Evolutionary conservation across 2,329 filamentous ascomycete genomes (phyloP).

Genomic region (Diaporthe sp.): DNA sequence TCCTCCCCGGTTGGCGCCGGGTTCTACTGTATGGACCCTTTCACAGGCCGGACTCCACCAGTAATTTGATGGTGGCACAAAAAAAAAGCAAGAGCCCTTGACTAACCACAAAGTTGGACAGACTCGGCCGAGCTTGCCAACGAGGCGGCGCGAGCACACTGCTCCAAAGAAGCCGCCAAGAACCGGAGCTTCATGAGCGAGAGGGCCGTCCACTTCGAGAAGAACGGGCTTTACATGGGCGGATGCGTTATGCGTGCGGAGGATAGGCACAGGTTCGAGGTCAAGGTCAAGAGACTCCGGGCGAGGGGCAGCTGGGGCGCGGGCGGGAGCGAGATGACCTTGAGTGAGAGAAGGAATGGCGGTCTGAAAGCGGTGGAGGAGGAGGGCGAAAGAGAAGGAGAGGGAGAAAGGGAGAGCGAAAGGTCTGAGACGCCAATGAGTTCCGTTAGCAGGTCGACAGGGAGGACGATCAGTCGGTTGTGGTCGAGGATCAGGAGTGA

Average conservation of each 20-base stretch:
- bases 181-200: constrained; percentile 3
- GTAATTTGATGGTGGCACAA: neutral
- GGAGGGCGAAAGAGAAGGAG: constrained; percentile 1
- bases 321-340: neutral
- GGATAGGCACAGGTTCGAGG: constrained; percentile 39
- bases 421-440: constrained; percentile 30
- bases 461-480: constrained; percentile 28
- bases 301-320: constrained; percentile 33
- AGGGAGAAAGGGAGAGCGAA: neutral
- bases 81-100: neutral
- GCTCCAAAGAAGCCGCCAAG: constrained; percentile 34
- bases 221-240: constrained; percentile 38
- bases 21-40: constrained; percentile 29
- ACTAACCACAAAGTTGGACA: neutral
- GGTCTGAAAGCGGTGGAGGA: constrained; percentile 28
- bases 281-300: constrained; percentile 33
- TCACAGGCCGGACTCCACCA: neutral
- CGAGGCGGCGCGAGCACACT: constrained; percentile 36
- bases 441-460: neutral
- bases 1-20: constrained; percentile 29
- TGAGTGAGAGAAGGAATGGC: neutral
- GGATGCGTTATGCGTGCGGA: constrained; percentile 31
- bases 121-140: constrained; percentile 38
- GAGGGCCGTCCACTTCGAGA: constrained; percentile 34
- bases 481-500: constrained; percentile 6